Evolutionary conservation across 2,329 filamentous ascomycete species (phyloP).

Genomic region (Aspergillus clavatus): DNA sequence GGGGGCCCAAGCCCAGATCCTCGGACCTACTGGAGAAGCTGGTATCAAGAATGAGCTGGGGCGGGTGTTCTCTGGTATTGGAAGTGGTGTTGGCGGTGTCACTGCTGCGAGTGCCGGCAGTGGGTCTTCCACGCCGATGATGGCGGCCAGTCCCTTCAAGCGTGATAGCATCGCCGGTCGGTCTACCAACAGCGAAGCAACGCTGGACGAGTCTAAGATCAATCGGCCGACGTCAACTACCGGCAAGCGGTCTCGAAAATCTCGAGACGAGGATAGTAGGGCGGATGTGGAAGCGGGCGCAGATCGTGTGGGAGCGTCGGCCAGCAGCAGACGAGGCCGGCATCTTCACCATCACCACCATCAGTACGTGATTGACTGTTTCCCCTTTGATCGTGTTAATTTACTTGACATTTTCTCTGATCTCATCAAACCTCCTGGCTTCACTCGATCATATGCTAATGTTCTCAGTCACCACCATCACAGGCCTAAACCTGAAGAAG

Average conservation of each 20-base stretch:
- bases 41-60: slow-evolving; percentile 94
- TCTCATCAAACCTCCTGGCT: too few relatives aligned
- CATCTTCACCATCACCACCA: slow-evolving; percentile 56
- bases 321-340: slow-evolving; percentile 62
- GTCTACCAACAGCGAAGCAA: slow-evolving; percentile 35
- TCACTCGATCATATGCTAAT: slow-evolving; percentile 1
- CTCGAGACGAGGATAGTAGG: slow-evolving; percentile 69
- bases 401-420: too few relatives aligned
- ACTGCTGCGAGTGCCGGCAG: slow-evolving; percentile 47
- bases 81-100: slow-evolving; percentile 58
- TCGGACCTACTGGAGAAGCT: slow-evolving; percentile 74
- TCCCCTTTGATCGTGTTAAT: too few relatives aligned
- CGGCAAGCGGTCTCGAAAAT: slow-evolving; percentile 59
- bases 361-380: slow-evolving; percentile 41
- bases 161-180: slow-evolving; percentile 46
- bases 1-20: slow-evolving; percentile 75
- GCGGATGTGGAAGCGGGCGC: slow-evolving; percentile 62
- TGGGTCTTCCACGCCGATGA: slow-evolving; percentile 51
- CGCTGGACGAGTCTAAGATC: slow-evolving; percentile 37
- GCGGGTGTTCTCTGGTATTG: slow-evolving; percentile 92
- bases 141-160: slow-evolving; percentile 49
- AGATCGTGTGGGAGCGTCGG: slow-evolving; percentile 56
- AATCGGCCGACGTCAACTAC: slow-evolving; percentile 44
- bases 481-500: slow-evolving; percentile 51
- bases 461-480: slow-evolving; percentile 48